Conservation (phyloP, 352 stramenopile species). For the Globisporangium parvum region DNA sequence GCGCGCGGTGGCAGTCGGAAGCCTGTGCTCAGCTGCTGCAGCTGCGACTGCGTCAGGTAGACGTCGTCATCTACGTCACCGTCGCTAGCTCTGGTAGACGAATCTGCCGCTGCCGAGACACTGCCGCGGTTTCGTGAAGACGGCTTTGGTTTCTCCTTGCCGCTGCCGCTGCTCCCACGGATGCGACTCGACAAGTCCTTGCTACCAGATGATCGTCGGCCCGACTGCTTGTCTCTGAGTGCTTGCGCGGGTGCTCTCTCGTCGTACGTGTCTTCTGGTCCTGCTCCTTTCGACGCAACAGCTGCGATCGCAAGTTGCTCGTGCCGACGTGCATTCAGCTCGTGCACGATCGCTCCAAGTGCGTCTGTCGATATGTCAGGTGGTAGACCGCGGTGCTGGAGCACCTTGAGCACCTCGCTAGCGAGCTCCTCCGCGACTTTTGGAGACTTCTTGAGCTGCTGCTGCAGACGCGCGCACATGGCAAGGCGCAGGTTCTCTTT, state of each 20-base stretch:
- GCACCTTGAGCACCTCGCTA: slow-evolving; percentile 39
- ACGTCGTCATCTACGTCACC: slow-evolving; percentile 30
- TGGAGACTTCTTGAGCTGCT: slow-evolving; percentile 58
- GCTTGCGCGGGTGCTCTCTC: background rate
- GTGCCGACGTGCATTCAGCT: slow-evolving; percentile 29
- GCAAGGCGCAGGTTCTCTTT: slow-evolving; percentile 57
- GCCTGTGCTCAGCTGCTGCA: slow-evolving; percentile 63
- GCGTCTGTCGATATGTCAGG: slow-evolving; percentile 33
- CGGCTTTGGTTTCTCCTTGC: slow-evolving; percentile 5
- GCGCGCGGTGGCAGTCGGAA: slow-evolving; percentile 54
- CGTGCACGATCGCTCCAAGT: slow-evolving; percentile 32
- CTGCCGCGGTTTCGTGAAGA: background rate
- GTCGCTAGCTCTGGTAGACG: background rate
- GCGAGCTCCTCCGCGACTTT: slow-evolving; percentile 61
- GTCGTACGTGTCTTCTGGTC: background rate
- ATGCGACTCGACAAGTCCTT: slow-evolving; percentile 19
- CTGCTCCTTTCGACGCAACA: background rate
- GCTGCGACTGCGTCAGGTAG: slow-evolving; percentile 62
- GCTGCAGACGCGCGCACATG: slow-evolving; percentile 70
- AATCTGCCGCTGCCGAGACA: background rate
- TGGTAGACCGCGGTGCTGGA: slow-evolving; percentile 35
- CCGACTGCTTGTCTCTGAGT: slow-evolving; percentile 12
- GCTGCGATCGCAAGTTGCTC: slow-evolving; percentile 27
- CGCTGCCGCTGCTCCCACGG: slow-evolving; percentile 4
- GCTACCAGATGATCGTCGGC: slow-evolving; percentile 13